Base-by-base conservation (phyloP, 495 filamentous ascomycete genomes). In the Astrothelium subdiscretum region DNA sequence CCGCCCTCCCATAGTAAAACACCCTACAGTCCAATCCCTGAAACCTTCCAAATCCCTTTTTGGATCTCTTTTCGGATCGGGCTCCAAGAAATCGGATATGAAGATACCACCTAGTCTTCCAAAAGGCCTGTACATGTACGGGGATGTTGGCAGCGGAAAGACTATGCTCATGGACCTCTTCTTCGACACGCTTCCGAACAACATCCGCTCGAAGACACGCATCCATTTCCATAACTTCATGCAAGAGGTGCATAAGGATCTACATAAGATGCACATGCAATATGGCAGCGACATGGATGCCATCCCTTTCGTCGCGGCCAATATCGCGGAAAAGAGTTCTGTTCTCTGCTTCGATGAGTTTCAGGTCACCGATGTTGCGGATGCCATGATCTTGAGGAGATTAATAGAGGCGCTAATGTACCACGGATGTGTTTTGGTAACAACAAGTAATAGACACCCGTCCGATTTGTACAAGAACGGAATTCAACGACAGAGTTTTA, bases 131-230 rank as follows among this genome's bases (percentile, higher is more conserved):
- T 97, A 97, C 69, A 87, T 99, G 77, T 97, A 89, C 70, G 95
- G 95, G 22, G 94, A 97, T 73, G 95, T 99, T 11, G 95, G 95
- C 26, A 92, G 90, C 69, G 95, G 95, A 51, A 99, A 99, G 80
- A 97, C 95, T 1, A 99, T 99, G 95, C 78, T 99, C 65, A 97
- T 99, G 94, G 95, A 99, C 70, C 79, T 99, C 68, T 97, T 99
- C 75, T 97, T 91, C 76, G 91, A 97, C 60, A 96, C 92, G 1
- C 76, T 99, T 59, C 94, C 94, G 3, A 69, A 77, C 15, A 85
- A 88, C 67, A 90, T 98, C 65, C 81, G 76, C 62, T 82, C 84
- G 43, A 97, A 95, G 79, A 95, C 87, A n/a, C 82, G 94, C 18
- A 96, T 97, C 66, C 94, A 98, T 77, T 98, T 98, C 76, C 91